Base-by-base conservation (phyloP, 1,284 basidiomycete species). In the Ustilago crameri region DNA sequence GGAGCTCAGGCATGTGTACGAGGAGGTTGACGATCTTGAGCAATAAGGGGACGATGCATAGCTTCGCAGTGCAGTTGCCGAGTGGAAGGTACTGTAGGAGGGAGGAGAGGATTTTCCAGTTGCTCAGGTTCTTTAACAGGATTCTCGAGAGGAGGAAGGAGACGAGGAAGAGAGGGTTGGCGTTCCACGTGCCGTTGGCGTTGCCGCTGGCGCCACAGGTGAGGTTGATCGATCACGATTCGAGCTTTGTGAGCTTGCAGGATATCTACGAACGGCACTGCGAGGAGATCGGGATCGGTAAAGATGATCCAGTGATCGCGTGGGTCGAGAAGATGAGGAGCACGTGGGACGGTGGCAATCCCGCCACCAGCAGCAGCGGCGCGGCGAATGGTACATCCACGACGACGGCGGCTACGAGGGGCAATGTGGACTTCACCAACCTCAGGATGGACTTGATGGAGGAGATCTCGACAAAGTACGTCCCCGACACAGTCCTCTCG, bases 201-300 rank as follows among this genome's bases (percentile, higher is more conserved):
- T 87, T 98, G 37, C 91, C 93, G 0, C 91, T 95, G 71, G 91
- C 91, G 45, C 91, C 93, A 0, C 89, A 87, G 69, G 87, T 96
- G 38, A 91, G 96, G 38, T 86, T 99, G 41, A 88, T 96, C 58
- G 93, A 96, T 83, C 93, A 91, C 70, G 95, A 98, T 84, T 88
- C 91, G 0, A 94, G 94, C 0, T 95, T 96, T 78, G 88, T 95
- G 74, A 91, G 90, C 20, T 85, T 99, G 59, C 93, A 93, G 69
- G 97, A 99, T 76, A 91, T 99, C 57, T 95, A 92, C 83, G 96
- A 99, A 82, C 88, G 91, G 41, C 91, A 93, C 82, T 95, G 93
- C 82, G 88, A 90, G 69, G 88, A 89, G 62, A 86, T 86, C 46
- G 90, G 92, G 15, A 89, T 95, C 71, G 88, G 90, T 9, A 88